These are phyloP conservation scores for Jackrogersella multiformis DNA, from an alignment of 495 filamentous ascomycete species.

Conservation along the genomic window DNA sequence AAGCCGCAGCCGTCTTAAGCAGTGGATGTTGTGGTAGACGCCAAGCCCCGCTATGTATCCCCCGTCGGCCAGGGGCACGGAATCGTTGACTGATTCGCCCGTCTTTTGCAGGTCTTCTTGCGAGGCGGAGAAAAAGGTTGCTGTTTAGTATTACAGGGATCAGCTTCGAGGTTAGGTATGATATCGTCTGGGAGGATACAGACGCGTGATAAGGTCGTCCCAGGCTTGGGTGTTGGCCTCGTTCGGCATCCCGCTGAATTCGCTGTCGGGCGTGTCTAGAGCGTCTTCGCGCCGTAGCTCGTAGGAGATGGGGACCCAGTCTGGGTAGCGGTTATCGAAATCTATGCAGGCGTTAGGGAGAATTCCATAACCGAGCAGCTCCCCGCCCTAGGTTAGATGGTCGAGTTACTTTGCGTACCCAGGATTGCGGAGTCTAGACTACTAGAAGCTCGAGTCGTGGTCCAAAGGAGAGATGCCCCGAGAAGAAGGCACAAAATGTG, in stretches of 20 bases:
- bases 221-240: background rate
- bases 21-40: background rate
- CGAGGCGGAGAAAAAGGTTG: background rate
- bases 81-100: background rate
- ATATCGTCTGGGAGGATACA: too few relatives aligned
- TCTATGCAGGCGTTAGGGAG: background rate
- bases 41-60: background rate
- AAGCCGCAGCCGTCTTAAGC: background rate
- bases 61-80: background rate
- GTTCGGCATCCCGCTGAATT: background rate
- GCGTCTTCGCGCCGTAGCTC: background rate
- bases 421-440: too few relatives aligned
- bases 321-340: background rate
- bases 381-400: too few relatives aligned
- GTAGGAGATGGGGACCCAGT: background rate
- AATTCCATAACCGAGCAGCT: too few relatives aligned
- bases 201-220: background rate
- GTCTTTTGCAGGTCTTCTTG: background rate
- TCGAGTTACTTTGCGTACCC: too few relatives aligned
- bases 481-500: too few relatives aligned
- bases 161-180: too few relatives aligned
- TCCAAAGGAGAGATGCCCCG: too few relatives aligned
- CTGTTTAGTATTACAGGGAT: background rate
- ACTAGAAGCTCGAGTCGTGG: too few relatives aligned
- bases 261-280: background rate